Base-by-base conservation (phyloP, 768 basidiomycete genomes). In the Phanerodontia chrysosporium region DNA sequence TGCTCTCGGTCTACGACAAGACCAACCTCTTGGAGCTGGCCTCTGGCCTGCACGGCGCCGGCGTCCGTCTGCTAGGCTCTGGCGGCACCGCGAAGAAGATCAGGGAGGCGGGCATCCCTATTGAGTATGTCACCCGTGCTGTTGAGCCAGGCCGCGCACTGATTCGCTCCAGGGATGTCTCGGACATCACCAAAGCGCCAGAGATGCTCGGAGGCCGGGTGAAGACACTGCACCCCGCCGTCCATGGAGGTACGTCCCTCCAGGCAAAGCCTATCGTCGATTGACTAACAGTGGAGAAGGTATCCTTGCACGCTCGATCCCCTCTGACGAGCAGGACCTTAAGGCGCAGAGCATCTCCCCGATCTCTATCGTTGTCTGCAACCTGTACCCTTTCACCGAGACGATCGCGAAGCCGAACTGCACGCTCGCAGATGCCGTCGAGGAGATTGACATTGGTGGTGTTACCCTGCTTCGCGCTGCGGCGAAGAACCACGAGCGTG, bases 171-270 rank as follows among this genome's bases (percentile, higher is more conserved):
- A 99, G 97, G 63, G 97, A 99, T 82, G 95, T 99, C 56, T 92
- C 96, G 4, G 89, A 92, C 70, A 89, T 98, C 74, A 98, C 97
- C 51, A 96, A 95, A 68, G 95, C 95, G 0, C 96, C 97, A 4
- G 97, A 99, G 74, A 98, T 99, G 95, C 83, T 99, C 2, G 96
- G 97, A 55, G 97, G 97, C 25, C 81, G 97, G 65, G 97, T 98
- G 58, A 98, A 99, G 78, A 99, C 97, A 1, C 84, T 99, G 10
- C 97, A 99, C 68, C 97, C 97, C 48, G 95, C 90, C 13, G 93
- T 99, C 21, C 97, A 99, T 67, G 97, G 97, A 71, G 97, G 95
- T 95, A 66, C 44, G 76, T 69, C 46, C 56, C 54, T 30, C 9
- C 45, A 39, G 28, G 49, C 35, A 44, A 48, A 27, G 42, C 54